Conservation (phyloP, 148 eudicot species). For the Arbutus unedo region DNA sequence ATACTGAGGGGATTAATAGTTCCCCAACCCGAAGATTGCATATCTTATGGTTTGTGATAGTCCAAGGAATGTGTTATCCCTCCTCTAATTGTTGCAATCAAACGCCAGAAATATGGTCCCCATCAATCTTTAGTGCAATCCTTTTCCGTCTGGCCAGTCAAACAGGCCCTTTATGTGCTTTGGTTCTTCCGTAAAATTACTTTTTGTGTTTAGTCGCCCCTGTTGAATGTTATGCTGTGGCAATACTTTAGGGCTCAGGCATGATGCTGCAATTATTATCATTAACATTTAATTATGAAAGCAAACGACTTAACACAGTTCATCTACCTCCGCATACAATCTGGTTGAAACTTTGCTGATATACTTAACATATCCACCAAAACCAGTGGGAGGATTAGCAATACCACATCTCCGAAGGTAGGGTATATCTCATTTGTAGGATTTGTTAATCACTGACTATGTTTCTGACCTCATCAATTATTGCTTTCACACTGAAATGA, state of each 20-base stretch:
- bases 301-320: not conserved
- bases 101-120: not conserved
- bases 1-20: not conserved
- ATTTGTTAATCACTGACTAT: not conserved
- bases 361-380: not conserved
- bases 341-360: not conserved
- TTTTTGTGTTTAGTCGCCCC: not conserved
- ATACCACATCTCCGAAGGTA: not conserved
- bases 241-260: not conserved
- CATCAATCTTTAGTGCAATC: not conserved
- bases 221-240: no score
- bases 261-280: not conserved
- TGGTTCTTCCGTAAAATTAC: not conserved
- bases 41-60: not conserved
- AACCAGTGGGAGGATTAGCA: not conserved
- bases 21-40: not conserved
- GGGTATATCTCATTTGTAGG: not conserved
- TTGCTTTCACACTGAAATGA: not conserved
- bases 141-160: not conserved
- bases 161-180: not conserved
- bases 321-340: not conserved
- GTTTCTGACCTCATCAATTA: not conserved
- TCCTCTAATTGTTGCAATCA: not conserved
- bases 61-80: not conserved
- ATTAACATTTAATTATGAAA: not conserved